Evolutionary conservation across 768 basidiomycete species (phyloP).

Genomic region (Jaapia argillacea): DNA sequence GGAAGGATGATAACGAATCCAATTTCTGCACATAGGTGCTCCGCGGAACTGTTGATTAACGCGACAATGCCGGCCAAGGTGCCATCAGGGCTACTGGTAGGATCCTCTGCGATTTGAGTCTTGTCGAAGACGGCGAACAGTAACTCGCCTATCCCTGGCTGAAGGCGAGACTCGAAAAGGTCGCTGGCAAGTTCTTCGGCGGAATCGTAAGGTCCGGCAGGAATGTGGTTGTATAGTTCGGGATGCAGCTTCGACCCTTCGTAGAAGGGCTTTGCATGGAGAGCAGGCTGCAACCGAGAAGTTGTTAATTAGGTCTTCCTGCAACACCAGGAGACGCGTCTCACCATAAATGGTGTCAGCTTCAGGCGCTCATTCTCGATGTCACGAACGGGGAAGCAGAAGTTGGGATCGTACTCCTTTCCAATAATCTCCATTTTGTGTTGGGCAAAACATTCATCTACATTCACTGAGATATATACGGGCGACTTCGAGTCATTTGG

Average conservation of each 20-base stretch:
- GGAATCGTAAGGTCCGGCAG: not conserved
- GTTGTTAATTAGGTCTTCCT: too few species aligned
- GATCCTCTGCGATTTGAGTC: conserved; percentile 8
- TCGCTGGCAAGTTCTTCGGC: not conserved
- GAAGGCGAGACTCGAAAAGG: too few species aligned
- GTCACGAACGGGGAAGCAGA: too few species aligned
- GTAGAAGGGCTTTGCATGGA: not conserved
- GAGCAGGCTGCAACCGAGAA: too few species aligned
- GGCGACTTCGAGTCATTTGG: too few species aligned
- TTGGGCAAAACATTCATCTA: too few species aligned
- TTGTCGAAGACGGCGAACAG: conserved; percentile 26
- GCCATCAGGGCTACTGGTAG: not conserved
- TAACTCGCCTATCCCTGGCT: too few species aligned
- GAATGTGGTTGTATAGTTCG: not conserved
- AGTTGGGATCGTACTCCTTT: too few species aligned
- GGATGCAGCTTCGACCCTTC: not conserved
- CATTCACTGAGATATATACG: too few species aligned
- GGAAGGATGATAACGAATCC: conserved; percentile 46
- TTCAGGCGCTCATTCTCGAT: not conserved
- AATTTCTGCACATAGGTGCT: conserved; percentile 39
- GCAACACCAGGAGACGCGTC: too few species aligned
- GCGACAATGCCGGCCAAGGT: conserved; percentile 44
- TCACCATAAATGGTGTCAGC: not conserved
- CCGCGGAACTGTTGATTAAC: conserved; percentile 32
- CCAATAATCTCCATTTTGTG: too few species aligned